Evolutionary conservation across 192 early-diverging fungal genomes (phyloP), one percentile per base, ranked within the genome.

Genomic region (Coemansia sp.): DNA sequence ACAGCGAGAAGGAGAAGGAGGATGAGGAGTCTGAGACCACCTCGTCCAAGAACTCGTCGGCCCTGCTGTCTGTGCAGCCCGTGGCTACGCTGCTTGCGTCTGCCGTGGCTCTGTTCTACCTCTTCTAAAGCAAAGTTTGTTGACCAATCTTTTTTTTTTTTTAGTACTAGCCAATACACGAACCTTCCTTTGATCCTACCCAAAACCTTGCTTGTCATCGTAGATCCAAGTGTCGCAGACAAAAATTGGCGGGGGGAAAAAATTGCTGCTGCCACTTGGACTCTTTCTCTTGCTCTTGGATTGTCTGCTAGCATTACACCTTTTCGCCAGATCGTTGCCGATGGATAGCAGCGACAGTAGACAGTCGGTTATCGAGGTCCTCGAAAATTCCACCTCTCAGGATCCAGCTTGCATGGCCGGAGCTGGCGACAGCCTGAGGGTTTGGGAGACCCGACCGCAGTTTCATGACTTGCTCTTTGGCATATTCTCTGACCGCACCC

Each of bases 391-490:
- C 13, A 77, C 90, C 16, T 93, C 91, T 9, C 89, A 89, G 62
- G 85, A 91, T 33, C 83, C 84, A 28, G 75, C 59, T 16, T 79
- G 83, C 43, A 83, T 92, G 63, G 84, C 82, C 59, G 70, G 67
- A 45, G 91, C 92, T 0, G 89, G 91, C 36, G 78, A 79, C n/a
- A 75, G 82, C 57, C 82, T 95, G 20, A 83, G 86, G 55, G 74
- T 85, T 26, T 92, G 90, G 89, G 91, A 92, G 62, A 81, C 82
- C n/a, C 75, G 79, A 13, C 87, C 88, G 13, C 85, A 86, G 28
- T 95, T 92, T 70, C 85, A 92, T 70, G 77, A 85, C 4, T 87
- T 86, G 3, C 77, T 91, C 37, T 89, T 90, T 77, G 87, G 90
- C 39, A 87, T 96, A 43, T 91, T 90, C 34, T 86, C 85, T 12